Percentiles rank a stretch among this genome's conserved stretches.
Evolutionary conservation across 768 basidiomycete species (phyloP).

Genomic region (Panus rudis): DNA sequence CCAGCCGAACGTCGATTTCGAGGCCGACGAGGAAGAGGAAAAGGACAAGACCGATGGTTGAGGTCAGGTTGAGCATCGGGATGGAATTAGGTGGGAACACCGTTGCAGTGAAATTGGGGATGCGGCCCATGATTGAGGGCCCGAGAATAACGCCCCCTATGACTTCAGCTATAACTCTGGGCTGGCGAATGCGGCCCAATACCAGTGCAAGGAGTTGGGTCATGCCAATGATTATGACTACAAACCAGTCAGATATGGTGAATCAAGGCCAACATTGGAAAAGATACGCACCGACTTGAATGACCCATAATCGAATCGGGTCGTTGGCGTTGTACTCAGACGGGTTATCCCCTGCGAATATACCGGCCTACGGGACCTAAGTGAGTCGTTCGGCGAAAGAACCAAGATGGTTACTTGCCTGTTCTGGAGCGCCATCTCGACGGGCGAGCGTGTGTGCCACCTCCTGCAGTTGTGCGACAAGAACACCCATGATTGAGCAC

Average conservation of each 20-base stretch:
- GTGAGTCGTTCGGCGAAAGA: not conserved
- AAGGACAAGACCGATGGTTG: slow-evolving; percentile 68
- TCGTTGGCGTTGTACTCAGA: slow-evolving; percentile 49
- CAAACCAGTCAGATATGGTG: slow-evolving; percentile 2
- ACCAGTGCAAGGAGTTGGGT: slow-evolving; percentile 64
- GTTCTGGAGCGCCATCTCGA: slow-evolving; percentile 39
- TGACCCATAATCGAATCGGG: slow-evolving; percentile 71
- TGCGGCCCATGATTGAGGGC: slow-evolving; percentile 68
- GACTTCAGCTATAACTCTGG: slow-evolving; percentile 90
- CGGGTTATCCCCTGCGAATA: slow-evolving; percentile 74
- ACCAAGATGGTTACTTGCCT: slow-evolving; percentile 26
- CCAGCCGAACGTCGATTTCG: slow-evolving; percentile 70
- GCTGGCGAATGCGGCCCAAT: slow-evolving; percentile 71
- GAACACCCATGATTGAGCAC: slow-evolving; percentile 38
- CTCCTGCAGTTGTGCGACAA: slow-evolving; percentile 32
- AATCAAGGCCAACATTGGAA: not conserved
- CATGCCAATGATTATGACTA: slow-evolving; percentile 77
- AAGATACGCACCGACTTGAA: slow-evolving; percentile 55
- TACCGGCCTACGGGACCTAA: slow-evolving; percentile 47
- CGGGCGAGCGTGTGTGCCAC: slow-evolving; percentile 25
- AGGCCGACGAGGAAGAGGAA: slow-evolving; percentile 83
- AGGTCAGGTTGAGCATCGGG: slow-evolving; percentile 60
- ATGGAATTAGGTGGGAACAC: slow-evolving; percentile 37
- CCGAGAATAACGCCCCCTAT: slow-evolving; percentile 83
- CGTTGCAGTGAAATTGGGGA: slow-evolving; percentile 54